phyloP scores from a whole-genome alignment of 2,329 filamentous ascomycete species.

The Trichoderma atrobrunneum region DNA sequence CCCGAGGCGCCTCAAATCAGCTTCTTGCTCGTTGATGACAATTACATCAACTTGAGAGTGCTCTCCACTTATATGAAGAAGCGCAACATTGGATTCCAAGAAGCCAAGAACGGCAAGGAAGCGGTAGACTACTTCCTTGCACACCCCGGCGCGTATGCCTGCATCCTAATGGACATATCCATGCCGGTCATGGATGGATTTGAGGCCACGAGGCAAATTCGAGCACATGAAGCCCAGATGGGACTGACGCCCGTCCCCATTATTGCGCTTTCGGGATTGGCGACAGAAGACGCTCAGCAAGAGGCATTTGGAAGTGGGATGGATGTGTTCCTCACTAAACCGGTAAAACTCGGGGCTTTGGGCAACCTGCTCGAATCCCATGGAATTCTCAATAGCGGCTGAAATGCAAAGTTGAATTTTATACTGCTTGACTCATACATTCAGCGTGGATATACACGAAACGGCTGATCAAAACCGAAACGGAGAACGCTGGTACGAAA shows the following conservation, averaged over 20 bases:
- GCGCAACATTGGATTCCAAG: conserved; percentile 24
- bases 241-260: conserved; percentile 40
- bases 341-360: conserved; percentile 42
- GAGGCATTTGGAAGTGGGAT: conserved; percentile 51
- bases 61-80: conserved; percentile 31
- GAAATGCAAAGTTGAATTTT: not conserved
- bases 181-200: conserved; percentile 55
- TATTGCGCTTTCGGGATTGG: conserved; percentile 51
- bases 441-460: not conserved
- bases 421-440: not conserved
- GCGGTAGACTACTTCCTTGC: conserved; percentile 27
- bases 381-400: not conserved
- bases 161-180: conserved; percentile 45
- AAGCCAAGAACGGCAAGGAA: conserved; percentile 30
- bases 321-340: conserved; percentile 52
- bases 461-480: not conserved
- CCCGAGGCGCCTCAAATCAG: conserved; percentile 19
- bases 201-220: conserved; percentile 45
- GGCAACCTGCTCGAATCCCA: conserved; percentile 14
- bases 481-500: not conserved
- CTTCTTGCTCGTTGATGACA: conserved; percentile 36
- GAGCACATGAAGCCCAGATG: conserved; percentile 41
- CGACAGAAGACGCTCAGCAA: conserved; percentile 44
- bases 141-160: conserved; percentile 21
- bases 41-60: conserved; percentile 36